phyloP scores from a whole-genome alignment of 306 rosid species.

The Nissolia schottii region DNA sequence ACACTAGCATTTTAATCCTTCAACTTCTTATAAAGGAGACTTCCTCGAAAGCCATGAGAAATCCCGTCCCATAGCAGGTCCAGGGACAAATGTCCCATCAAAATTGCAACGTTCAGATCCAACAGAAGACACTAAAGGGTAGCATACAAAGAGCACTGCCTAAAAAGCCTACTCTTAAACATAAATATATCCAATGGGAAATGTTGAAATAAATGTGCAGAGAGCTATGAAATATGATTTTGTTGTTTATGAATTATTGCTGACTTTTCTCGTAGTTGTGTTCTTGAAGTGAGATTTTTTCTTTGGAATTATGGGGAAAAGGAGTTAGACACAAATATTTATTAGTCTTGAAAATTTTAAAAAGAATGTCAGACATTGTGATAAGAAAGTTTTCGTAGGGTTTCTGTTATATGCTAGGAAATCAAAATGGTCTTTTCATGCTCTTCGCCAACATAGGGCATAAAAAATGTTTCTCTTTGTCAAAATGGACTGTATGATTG shows the following conservation, averaged over 20 bases:
- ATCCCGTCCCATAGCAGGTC: not conserved
- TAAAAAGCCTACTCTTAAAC: not conserved
- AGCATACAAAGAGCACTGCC: not conserved
- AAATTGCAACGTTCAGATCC: not conserved
- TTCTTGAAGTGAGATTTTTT: conserved; percentile 9
- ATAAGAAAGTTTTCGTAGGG: not conserved
- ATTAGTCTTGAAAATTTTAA: not conserved
- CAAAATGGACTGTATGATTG: not conserved
- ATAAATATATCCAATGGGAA: not conserved
- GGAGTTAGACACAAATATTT: not conserved
- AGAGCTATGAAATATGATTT: not conserved
- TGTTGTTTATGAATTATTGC: not conserved
- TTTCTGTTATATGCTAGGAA: conserved; percentile 17
- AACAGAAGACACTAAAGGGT: not conserved
- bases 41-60: not conserved
- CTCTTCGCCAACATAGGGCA: not conserved
- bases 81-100: conserved; percentile 2
- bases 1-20: not conserved
- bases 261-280: conserved; percentile 2
- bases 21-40: not conserved
- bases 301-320: not conserved
- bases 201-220: not conserved
- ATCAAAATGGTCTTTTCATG: not conserved
- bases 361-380: conserved; percentile 4
- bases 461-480: not conserved